Evolutionary conservation across 2,329 filamentous ascomycete species (phyloP).

Genomic region (Clarireedia hainanense): DNA sequence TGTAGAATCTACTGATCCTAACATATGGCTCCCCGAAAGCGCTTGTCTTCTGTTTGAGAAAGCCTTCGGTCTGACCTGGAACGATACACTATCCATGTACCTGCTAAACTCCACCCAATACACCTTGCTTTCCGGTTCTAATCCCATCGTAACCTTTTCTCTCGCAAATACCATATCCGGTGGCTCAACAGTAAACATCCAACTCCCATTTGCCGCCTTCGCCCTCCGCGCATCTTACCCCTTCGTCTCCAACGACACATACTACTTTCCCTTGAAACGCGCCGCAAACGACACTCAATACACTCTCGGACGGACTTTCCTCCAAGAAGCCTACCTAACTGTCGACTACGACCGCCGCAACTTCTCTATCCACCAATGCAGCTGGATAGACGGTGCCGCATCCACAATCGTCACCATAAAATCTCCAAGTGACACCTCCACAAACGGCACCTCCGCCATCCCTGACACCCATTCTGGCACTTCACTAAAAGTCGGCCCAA

Average conservation of each 20-base stretch:
- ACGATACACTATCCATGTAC: constrained; percentile 31
- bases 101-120: constrained; percentile 26
- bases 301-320: constrained; percentile 33
- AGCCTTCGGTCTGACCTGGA: constrained; percentile 31
- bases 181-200: constrained; percentile 26
- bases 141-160: constrained; percentile 31
- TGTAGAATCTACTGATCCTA: constrained; percentile 34
- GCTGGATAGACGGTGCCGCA: constrained; percentile 28
- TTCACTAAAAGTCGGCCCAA: background rate
- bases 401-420: constrained; percentile 7
- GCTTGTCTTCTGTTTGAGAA: constrained; percentile 31
- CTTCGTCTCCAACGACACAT: constrained; percentile 16
- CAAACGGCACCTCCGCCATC: background rate
- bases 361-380: constrained; percentile 33
- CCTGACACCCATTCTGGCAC: background rate
- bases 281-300: constrained; percentile 29
- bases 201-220: constrained; percentile 33
- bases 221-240: constrained; percentile 31
- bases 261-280: constrained; percentile 34
- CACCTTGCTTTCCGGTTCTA: constrained; percentile 19
- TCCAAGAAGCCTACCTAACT: constrained; percentile 32
- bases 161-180: constrained; percentile 26
- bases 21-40: constrained; percentile 32
- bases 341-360: constrained; percentile 33
- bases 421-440: background rate